A percentile compares a stretch with the other conserved stretches of the same genome.
Conservation (phyloP, 768 basidiomycete species). For the Naganishia vaughanmartiniae region DNA sequence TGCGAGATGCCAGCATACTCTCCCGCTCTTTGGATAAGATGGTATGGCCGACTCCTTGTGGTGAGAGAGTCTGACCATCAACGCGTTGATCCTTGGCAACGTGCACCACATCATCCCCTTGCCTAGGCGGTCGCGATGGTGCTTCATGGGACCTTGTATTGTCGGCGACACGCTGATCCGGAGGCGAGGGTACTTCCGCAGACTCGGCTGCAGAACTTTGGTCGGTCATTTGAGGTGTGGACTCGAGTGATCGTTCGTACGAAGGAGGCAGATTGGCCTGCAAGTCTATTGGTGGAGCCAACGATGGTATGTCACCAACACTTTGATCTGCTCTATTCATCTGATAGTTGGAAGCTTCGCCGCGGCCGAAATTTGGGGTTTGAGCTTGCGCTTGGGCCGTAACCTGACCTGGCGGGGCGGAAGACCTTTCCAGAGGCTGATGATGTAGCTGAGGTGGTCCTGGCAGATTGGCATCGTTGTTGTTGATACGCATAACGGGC, state of each 20-base stretch:
- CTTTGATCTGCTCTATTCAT: not conserved
- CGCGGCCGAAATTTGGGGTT: not conserved
- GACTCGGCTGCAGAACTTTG: slow-evolving; percentile 27
- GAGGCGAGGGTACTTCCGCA: slow-evolving; percentile 29
- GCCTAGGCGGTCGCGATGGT: slow-evolving; percentile 51
- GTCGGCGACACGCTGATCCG: slow-evolving; percentile 26
- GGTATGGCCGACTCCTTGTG: slow-evolving; percentile 51
- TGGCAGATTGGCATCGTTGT: not conserved
- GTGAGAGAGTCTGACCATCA: slow-evolving; percentile 46
- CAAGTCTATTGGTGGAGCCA: slow-evolving; percentile 18
- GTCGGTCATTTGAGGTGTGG: slow-evolving; percentile 19
- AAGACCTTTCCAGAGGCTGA: slow-evolving; percentile 3
- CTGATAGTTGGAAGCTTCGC: not conserved
- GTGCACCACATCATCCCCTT: slow-evolving; percentile 44
- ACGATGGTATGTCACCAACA: not conserved
- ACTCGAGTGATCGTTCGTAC: slow-evolving; percentile 2
- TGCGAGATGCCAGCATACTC: slow-evolving; percentile 13
- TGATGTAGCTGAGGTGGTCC: not conserved
- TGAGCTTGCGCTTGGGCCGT: not conserved
- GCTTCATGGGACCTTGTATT: slow-evolving; percentile 54
- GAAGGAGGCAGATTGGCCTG: slow-evolving; percentile 1
- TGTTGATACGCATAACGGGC: slow-evolving; percentile 26
- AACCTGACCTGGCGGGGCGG: slow-evolving; percentile 17
- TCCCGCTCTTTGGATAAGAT: slow-evolving; percentile 54
- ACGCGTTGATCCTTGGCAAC: slow-evolving; percentile 40